These are phyloP conservation scores for Monosporascus ibericus DNA, from an alignment of 2,329 filamentous ascomycete species.

Conservation along the genomic window DNA sequence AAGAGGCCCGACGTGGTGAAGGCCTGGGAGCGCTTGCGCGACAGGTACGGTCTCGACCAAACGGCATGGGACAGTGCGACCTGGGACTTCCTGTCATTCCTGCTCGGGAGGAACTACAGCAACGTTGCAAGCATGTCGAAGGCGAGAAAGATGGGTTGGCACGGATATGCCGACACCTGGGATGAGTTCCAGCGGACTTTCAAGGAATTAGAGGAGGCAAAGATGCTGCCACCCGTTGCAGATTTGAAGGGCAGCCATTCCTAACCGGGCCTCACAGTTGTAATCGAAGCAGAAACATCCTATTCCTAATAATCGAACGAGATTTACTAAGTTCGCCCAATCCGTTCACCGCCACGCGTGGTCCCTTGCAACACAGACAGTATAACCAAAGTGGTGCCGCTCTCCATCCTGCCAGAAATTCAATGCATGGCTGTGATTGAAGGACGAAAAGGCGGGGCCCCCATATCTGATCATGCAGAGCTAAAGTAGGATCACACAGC, in stretches of 20 bases:
- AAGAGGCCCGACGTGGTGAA: slow-evolving; percentile 30
- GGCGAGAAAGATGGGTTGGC: slow-evolving; percentile 36
- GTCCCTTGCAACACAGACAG: too few species aligned
- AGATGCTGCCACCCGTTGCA: slow-evolving; percentile 14
- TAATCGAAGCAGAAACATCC: too few species aligned
- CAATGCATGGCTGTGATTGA: too few species aligned
- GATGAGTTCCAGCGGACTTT: slow-evolving; percentile 19
- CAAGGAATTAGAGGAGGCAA: slow-evolving; percentile 18
- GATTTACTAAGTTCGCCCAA: too few species aligned
- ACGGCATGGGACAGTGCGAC: slow-evolving; percentile 34
- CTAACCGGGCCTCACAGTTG: too few species aligned
- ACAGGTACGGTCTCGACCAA: slow-evolving; percentile 30
- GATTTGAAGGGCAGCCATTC: slow-evolving; percentile 2
- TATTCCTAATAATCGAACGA: too few species aligned
- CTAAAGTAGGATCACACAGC: too few species aligned
- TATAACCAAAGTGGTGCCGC: too few species aligned
- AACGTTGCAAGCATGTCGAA: slow-evolving; percentile 36
- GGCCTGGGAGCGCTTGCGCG: slow-evolving; percentile 32
- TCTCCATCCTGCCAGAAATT: too few species aligned
- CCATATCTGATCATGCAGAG: too few species aligned
- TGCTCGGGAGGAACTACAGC: slow-evolving; percentile 35
- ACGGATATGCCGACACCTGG: slow-evolving; percentile 30
- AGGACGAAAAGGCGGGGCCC: too few species aligned
- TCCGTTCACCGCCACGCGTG: too few species aligned
- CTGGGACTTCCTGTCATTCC: slow-evolving; percentile 35